A percentile compares a stretch with the other conserved stretches of the same genome.
Evolutionary conservation across 441 rosid genomes (phyloP).

Genomic region (Kokia cookei): DNA sequence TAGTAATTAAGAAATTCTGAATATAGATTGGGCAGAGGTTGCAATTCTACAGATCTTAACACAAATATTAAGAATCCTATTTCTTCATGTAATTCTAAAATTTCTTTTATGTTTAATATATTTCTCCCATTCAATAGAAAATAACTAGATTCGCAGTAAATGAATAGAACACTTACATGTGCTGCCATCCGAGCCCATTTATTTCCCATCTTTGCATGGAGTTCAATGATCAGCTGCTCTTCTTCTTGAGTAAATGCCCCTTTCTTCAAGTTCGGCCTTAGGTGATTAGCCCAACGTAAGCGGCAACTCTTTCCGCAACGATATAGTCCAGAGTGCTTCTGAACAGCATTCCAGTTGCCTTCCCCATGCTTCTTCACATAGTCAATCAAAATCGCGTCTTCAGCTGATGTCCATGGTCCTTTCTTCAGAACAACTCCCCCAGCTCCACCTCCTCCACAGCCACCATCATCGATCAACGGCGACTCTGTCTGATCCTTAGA

Average conservation of each 20-base stretch:
- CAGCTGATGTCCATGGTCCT: slow-evolving; percentile 98
- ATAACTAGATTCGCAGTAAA: neutral
- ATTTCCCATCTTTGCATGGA: slow-evolving; percentile 95
- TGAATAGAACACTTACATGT: slow-evolving; percentile 53
- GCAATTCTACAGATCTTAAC: neutral
- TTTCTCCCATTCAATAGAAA: neutral
- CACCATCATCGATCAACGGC: slow-evolving; percentile 40
- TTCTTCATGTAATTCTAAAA: neutral
- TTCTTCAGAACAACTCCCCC: slow-evolving; percentile 58
- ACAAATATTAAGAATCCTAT: neutral
- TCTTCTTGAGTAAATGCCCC: slow-evolving; percentile 93
- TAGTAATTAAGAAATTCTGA: neutral
- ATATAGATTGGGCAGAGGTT: neutral
- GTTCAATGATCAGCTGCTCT: slow-evolving; percentile 78
- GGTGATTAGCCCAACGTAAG: slow-evolving; percentile 96
- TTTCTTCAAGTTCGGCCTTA: slow-evolving; percentile 96
- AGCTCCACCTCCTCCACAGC: slow-evolving; percentile 38
- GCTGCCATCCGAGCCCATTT: slow-evolving; percentile 99
- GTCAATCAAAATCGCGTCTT: slow-evolving; percentile 72
- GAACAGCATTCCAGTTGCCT: slow-evolving; percentile 99
- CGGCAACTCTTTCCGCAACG: slow-evolving; percentile 99
- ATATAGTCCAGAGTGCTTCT: slow-evolving; percentile 78
- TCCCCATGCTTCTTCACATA: slow-evolving; percentile 95
- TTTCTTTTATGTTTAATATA: neutral
- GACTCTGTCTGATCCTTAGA: slow-evolving; percentile 50